phyloP scores from a whole-genome alignment of 331 rosid genomes.

The Rhamnella rubrinervis region DNA sequence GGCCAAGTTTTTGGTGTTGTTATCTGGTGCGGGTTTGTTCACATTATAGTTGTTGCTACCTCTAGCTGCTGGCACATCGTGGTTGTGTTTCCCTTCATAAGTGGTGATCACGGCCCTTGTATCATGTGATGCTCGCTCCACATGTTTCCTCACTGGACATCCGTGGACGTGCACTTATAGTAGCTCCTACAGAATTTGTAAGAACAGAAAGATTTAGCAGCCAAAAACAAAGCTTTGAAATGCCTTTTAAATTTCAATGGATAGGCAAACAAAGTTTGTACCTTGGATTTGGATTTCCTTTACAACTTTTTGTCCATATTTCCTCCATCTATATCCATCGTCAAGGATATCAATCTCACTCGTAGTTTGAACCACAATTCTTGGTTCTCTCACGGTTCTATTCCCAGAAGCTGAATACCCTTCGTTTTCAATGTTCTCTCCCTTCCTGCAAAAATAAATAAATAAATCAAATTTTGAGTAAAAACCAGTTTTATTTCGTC shows the following conservation, averaged over 20 bases:
- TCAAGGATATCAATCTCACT: slow-evolving; percentile 95
- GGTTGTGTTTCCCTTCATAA: slow-evolving; percentile 95
- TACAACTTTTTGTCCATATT: slow-evolving; percentile 99
- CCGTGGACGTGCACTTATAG: slow-evolving; percentile 80
- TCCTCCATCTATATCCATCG: slow-evolving; percentile 98
- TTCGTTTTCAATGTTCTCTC: slow-evolving; percentile 55
- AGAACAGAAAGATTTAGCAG: background rate
- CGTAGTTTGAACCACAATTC: slow-evolving; percentile 96
- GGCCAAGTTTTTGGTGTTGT: slow-evolving; percentile 26
- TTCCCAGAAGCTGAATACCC: slow-evolving; percentile 49
- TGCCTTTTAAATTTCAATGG: background rate
- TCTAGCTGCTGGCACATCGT: slow-evolving; percentile 88
- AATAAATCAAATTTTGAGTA: slow-evolving; percentile 7
- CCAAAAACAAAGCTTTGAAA: too few relatives aligned
- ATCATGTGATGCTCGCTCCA: slow-evolving; percentile 88
- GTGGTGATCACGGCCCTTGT: slow-evolving; percentile 88
- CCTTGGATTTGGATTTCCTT: slow-evolving; percentile 99
- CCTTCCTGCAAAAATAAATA: slow-evolving; percentile 59
- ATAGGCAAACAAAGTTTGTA: slow-evolving; percentile 10
- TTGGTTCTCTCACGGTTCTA: slow-evolving; percentile 85
- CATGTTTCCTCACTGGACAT: slow-evolving; percentile 90
- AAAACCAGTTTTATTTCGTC: slow-evolving; percentile 3
- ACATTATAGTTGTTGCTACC: slow-evolving; percentile 54
- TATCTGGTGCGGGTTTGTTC: slow-evolving; percentile 39
- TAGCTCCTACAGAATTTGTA: slow-evolving; percentile 64